These are phyloP conservation scores for Beauveria australis DNA, from an alignment of 2,329 filamentous ascomycete species.

Conservation along the genomic window DNA sequence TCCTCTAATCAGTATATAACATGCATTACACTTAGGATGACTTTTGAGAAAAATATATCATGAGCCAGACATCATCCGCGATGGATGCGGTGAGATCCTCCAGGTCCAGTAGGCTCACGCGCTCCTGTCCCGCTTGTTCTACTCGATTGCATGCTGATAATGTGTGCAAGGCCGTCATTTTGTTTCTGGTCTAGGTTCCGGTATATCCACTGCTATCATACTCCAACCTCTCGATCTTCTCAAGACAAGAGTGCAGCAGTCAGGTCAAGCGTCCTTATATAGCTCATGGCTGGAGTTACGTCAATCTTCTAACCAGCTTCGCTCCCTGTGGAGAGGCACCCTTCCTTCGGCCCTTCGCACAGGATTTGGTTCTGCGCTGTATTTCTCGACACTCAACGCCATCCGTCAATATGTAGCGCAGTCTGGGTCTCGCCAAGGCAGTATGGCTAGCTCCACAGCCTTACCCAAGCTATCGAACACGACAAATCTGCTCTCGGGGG, in stretches of 20 bases:
- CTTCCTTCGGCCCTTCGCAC: constrained; percentile 89
- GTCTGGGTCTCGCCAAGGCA: constrained; percentile 17
- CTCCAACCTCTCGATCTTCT: constrained; percentile 93
- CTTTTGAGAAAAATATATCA: not conserved
- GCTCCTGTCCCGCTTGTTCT: too few relatives aligned
- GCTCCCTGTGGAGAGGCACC: constrained; percentile 84
- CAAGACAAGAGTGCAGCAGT: constrained; percentile 93
- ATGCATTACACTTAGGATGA: not conserved
- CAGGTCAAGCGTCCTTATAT: constrained; percentile 57
- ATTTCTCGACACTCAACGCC: constrained; percentile 82
- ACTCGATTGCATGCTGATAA: not conserved
- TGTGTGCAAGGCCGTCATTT: constrained; percentile 66
- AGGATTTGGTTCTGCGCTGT: constrained; percentile 85
- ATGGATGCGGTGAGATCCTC: not conserved
- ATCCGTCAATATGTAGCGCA: constrained; percentile 53
- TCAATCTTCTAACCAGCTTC: constrained; percentile 52
- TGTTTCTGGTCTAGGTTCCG: constrained; percentile 77
- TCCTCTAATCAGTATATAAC: not conserved
- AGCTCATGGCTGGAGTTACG: constrained; percentile 30
- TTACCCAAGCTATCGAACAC: constrained; percentile 76
- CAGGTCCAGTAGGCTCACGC: constrained; percentile 5
- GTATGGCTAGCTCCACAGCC: constrained; percentile 49
- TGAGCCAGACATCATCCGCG: constrained; percentile 1
- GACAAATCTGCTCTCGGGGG: constrained; percentile 79
- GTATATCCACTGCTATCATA: constrained; percentile 78